Evolutionary conservation across 352 stramenopile genomes (phyloP).

Genomic region (Globisporangium irregulare): DNA sequence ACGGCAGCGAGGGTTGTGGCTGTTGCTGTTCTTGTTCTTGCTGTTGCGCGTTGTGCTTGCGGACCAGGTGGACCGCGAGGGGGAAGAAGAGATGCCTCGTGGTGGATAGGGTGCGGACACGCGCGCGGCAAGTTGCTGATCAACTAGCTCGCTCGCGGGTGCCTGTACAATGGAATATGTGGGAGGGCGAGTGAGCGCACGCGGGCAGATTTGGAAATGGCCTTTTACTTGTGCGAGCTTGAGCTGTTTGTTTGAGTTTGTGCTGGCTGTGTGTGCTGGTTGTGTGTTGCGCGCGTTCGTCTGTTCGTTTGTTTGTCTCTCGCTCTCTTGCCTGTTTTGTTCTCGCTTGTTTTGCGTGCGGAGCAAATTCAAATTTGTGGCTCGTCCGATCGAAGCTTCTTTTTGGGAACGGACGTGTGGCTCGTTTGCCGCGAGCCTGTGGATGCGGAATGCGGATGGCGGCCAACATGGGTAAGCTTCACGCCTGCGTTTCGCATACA

Average conservation of each 20-base stretch:
- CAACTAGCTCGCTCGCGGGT: not conserved
- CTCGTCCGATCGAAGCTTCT: conserved; percentile 18
- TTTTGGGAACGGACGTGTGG: conserved; percentile 1
- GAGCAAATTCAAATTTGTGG: conserved; percentile 13
- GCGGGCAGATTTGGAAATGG: conserved; percentile 5
- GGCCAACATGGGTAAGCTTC: conserved; percentile 4
- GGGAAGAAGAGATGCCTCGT: conserved; percentile 18
- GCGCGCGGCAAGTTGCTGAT: conserved; percentile 4
- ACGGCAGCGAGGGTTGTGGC: not conserved
- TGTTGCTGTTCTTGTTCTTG: not conserved
- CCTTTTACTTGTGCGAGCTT: not conserved
- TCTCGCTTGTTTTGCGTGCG: not conserved
- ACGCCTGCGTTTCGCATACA: conserved; percentile 13
- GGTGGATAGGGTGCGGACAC: not conserved
- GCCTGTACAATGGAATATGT: not conserved
- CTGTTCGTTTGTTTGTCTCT: conserved; percentile 1
- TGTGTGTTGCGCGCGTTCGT: not conserved
- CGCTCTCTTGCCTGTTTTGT: not conserved
- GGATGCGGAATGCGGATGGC: not conserved
- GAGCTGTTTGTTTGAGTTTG: not conserved
- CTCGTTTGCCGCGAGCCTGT: not conserved
- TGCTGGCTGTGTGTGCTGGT: not conserved
- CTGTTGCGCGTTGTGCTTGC: conserved; percentile 13
- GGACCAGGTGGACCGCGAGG: conserved; percentile 16
- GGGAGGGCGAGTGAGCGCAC: not conserved